Conservation (phyloP, 306 rosid genomes). For the Casuarina equisetifolia region DNA sequence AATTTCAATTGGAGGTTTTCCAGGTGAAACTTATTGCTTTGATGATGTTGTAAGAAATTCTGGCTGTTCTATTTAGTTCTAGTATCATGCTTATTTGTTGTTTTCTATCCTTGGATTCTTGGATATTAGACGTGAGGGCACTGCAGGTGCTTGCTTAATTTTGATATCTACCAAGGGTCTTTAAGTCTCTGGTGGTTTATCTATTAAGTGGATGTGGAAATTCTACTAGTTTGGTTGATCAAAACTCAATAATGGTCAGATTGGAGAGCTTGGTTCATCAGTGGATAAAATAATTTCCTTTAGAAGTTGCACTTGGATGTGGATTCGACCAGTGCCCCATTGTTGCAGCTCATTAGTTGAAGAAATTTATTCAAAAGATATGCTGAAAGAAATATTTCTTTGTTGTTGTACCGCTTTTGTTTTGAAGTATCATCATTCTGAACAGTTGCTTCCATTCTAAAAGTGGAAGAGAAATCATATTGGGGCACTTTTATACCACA, state of each 20-base stretch:
- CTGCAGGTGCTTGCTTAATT: neutral
- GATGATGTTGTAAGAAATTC: neutral
- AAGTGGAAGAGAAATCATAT: neutral
- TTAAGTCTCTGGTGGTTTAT: neutral
- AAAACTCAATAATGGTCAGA: neutral
- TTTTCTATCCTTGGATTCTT: neutral
- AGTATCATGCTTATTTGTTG: neutral
- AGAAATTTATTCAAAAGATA: neutral
- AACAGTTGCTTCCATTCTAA: neutral
- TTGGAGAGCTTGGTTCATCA: neutral
- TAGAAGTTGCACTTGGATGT: neutral
- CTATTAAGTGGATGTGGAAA: neutral
- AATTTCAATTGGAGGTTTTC: slow-evolving; percentile 71
- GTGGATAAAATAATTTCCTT: neutral
- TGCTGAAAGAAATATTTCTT: neutral
- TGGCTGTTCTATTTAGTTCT: neutral
- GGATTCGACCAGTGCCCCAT: neutral
- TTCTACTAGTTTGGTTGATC: neutral
- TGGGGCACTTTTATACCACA: neutral
- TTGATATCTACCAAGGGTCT: neutral
- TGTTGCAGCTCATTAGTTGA: neutral
- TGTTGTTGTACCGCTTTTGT: neutral
- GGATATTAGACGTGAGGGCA: neutral
- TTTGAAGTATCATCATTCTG: neutral
- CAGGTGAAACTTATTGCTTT: slow-evolving; percentile 49